phyloP scores from a whole-genome alignment of 1,284 basidiomycete genomes.

The Porogramme epimiltina region DNA sequence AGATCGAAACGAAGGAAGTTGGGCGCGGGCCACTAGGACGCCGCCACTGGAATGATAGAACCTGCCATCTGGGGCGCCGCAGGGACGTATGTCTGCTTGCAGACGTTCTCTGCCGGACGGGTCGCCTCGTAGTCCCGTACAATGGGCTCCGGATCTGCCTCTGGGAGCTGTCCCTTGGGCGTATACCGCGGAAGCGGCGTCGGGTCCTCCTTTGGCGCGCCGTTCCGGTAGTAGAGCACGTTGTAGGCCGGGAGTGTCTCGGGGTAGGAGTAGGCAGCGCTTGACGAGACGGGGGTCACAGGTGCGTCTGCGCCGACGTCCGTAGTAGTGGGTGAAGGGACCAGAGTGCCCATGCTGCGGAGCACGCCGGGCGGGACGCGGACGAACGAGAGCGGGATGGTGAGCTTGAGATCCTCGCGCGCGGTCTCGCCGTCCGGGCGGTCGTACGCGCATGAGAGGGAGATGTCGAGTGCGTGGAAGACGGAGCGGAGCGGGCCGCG shows the following conservation, averaged over 20 bases:
- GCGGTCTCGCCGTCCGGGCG: conserved; percentile 38
- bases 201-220: conserved; percentile 68
- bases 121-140: too few relatives aligned
- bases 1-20: too few relatives aligned
- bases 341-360: too few relatives aligned
- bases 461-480: conserved; percentile 53
- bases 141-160: too few relatives aligned
- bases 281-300: conserved; percentile 5
- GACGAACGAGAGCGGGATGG: conserved; percentile 59
- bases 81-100: conserved; percentile 12
- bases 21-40: too few relatives aligned
- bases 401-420: conserved; percentile 41
- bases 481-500: conserved; percentile 60
- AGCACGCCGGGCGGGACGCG: conserved; percentile 18
- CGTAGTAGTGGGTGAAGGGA: neutral
- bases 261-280: too few relatives aligned
- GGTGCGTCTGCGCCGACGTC: conserved; percentile 1
- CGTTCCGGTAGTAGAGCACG: conserved; percentile 71
- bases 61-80: too few relatives aligned
- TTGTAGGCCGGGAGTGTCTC: conserved; percentile 70
- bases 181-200: conserved; percentile 68
- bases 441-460: conserved; percentile 58
- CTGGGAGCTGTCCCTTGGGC: conserved; percentile 26
- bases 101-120: conserved; percentile 3
- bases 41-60: too few relatives aligned